These are phyloP conservation scores for Themeda triandra DNA, from an alignment of 176 grass and related monocot genomes.

Conservation along the genomic window DNA sequence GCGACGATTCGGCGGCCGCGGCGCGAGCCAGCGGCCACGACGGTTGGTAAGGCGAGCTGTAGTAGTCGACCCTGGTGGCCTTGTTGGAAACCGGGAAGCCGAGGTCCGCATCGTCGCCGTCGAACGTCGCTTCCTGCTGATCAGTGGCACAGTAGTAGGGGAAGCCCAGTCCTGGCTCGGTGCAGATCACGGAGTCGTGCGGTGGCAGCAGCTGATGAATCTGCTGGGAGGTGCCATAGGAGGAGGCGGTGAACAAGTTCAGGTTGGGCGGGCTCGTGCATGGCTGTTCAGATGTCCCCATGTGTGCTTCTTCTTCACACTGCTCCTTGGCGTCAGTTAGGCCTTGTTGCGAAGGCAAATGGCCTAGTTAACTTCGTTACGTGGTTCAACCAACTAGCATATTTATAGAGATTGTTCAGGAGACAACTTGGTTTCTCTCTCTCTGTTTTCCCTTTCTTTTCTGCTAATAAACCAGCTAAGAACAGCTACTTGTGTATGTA, in stretches of 20 bases:
- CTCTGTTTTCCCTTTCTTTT: neutral
- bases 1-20: conserved; percentile 20
- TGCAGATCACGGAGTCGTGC: conserved; percentile 19
- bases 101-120: conserved; percentile 30
- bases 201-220: neutral
- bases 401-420: conserved; percentile 13
- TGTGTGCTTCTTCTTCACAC: neutral
- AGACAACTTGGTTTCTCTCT: neutral
- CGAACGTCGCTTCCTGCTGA: conserved; percentile 24
- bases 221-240: neutral
- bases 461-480: neutral
- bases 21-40: conserved; percentile 18
- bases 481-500: neutral
- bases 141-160: neutral
- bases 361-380: conserved; percentile 11
- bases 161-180: conserved; percentile 23
- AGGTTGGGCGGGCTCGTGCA: neutral
- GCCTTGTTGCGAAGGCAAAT: conserved; percentile 15
- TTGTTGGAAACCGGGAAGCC: conserved; percentile 15
- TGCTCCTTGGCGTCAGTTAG: neutral
- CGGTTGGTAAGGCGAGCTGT: conserved; percentile 36
- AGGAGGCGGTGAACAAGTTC: neutral
- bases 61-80: conserved; percentile 34
- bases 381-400: neutral
- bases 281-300: conserved; percentile 2